Evolutionary conservation across 495 filamentous ascomycete genomes (phyloP).

Genomic region (Trichoderma gamsii): DNA sequence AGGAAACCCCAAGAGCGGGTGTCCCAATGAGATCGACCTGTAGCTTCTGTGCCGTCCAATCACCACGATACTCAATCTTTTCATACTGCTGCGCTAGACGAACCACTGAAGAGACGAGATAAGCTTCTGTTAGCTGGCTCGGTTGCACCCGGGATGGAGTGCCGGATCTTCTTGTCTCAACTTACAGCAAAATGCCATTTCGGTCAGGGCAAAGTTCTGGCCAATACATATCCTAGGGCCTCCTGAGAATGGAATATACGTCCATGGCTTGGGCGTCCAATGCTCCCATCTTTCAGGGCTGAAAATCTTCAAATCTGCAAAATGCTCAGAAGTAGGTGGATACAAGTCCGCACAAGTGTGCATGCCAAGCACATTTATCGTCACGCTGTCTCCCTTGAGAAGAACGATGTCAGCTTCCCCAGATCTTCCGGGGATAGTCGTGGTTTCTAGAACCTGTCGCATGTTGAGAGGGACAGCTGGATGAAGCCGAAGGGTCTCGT

Average conservation of each 20-base stretch:
- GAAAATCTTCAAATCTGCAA: conserved; percentile 47
- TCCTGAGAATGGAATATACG: conserved; percentile 56
- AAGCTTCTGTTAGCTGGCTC: background rate
- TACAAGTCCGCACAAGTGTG: conserved; percentile 50
- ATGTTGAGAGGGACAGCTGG: conserved; percentile 46
- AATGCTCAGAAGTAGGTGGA: conserved; percentile 32
- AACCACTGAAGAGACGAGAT: conserved; percentile 50
- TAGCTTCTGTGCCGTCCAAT: conserved; percentile 34
- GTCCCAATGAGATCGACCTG: conserved; percentile 36
- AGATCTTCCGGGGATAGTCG: conserved; percentile 21
- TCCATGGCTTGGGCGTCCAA: conserved; percentile 53
- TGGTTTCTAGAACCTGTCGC: conserved; percentile 40
- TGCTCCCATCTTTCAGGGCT: conserved; percentile 51
- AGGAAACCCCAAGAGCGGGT: conserved; percentile 33
- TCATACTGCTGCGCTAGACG: conserved; percentile 57
- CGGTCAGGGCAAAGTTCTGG: conserved; percentile 52
- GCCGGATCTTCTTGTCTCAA: conserved; percentile 18
- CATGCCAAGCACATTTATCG: conserved; percentile 43
- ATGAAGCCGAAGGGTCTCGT: conserved; percentile 46
- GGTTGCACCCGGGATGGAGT: background rate
- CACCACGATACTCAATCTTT: conserved; percentile 41
- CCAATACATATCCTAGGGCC: conserved; percentile 49
- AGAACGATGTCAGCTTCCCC: conserved; percentile 29
- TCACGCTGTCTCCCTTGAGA: conserved; percentile 35
- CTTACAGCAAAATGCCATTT: conserved; percentile 42